A percentile compares a stretch with the other conserved stretches of the same genome.
These are phyloP conservation scores for Melaleuca quinquenervia DNA, from an alignment of 345 rosid species.

Conservation along the genomic window DNA sequence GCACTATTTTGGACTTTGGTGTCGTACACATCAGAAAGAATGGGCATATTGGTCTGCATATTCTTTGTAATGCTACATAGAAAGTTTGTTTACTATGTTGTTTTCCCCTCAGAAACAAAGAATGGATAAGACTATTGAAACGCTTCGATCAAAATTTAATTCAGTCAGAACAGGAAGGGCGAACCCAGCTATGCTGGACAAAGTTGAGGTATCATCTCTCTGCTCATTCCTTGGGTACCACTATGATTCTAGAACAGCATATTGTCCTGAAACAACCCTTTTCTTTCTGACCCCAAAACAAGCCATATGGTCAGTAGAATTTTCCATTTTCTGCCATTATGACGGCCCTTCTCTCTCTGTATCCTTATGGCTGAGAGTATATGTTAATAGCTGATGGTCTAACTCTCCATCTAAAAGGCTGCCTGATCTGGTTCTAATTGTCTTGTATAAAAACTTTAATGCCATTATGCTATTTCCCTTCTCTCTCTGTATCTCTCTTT, in stretches of 20 bases:
- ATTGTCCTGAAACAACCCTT: not conserved
- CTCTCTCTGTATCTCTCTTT: not conserved
- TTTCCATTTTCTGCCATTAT: not conserved
- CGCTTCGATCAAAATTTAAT: constrained; percentile 61
- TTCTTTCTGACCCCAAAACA: not conserved
- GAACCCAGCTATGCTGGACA: constrained; percentile 76
- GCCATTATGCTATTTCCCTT: not conserved
- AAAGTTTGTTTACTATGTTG: not conserved
- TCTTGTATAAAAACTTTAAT: not conserved
- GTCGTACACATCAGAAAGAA: not conserved
- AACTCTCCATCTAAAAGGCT: not conserved
- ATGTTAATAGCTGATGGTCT: not conserved
- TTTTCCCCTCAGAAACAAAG: constrained; percentile 43
- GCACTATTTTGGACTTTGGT: not conserved
- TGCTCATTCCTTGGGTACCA: not conserved
- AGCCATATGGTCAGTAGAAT: not conserved
- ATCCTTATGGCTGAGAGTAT: not conserved
- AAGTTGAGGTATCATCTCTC: constrained; percentile 49
- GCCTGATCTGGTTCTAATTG: not conserved
- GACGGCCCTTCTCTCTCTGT: not conserved
- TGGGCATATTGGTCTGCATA: not conserved
- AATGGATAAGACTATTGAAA: constrained; percentile 92
- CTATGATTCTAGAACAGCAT: not conserved
- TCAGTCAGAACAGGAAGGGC: constrained; percentile 85
- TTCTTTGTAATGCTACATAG: not conserved